Base-by-base conservation (phyloP, 2,329 filamentous ascomycete species). In the Teratosphaeria zuluensis region DNA sequence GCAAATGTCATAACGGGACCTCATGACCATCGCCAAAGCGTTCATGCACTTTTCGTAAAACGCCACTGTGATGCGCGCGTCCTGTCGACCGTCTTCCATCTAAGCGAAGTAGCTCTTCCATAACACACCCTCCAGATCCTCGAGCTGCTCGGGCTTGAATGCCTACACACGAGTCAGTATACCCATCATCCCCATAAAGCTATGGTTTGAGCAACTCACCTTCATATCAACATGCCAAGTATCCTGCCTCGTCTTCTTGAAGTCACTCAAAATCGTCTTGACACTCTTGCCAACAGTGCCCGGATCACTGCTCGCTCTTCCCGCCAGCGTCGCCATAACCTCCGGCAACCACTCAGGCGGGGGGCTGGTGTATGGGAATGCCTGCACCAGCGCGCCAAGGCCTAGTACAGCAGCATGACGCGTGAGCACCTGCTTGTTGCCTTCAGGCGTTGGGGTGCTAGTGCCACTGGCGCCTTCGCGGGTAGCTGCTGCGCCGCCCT, bases 21-120 rank as follows among this genome's bases (percentile, higher is more conserved):
- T 16, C 24, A 35, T 35, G 33, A 35, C 33, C 33, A 35, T 35
- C 33, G 33, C 33, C 8, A 28, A 28, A 28, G 24, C n/a, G 11
- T 42, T 42, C 35, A 42, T 42, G 3, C 14, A 12, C 35, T 2
- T 42, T 42, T 12, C 19, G 33, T 14, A 35, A 21, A 48, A 48
- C 16, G 42, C 42, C 42, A 21, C 42, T 48, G 42, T 48, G 6
- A 48, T 21, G 42, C 42, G n/a, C 42, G 19, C 16, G 19, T 48
- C 42, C 16, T 48, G 42, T 48, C 6, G 16, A 21, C 42, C 42
- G n/a, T 19, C 16, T 21, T 11, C 7, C 24, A 4, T 19, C 31
- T 55, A 96, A 48, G 92, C 95, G 78, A 99, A 99, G 73, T 99
- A 99, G 74, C 92, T 97, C 86, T 99, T 99, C 94, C 94, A 99